Percentiles rank a stretch among this genome's conserved stretches.
phyloP scores from a whole-genome alignment of 2,329 filamentous ascomycete species.

The Lasiodiplodia sp. region DNA sequence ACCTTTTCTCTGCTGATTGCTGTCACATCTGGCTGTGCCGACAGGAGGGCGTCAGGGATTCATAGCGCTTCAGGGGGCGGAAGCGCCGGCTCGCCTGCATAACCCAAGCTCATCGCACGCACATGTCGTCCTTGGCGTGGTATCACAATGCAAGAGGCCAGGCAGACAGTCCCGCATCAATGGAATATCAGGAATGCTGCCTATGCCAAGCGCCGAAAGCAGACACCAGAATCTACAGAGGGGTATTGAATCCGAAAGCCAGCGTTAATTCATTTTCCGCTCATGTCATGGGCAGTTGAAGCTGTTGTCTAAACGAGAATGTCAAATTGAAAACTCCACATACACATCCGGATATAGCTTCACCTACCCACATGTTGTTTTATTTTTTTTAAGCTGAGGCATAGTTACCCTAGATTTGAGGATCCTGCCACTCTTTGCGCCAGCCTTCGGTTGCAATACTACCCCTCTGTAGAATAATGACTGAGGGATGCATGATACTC shows the following conservation, averaged over 20 bases:
- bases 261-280: too few relatives aligned
- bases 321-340: too few relatives aligned
- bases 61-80: neutral
- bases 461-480: too few relatives aligned
- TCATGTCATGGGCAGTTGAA: too few relatives aligned
- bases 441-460: too few relatives aligned
- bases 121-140: neutral
- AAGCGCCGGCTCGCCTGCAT: neutral
- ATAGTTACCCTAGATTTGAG: too few relatives aligned
- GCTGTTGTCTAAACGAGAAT: too few relatives aligned
- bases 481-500: neutral
- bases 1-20: neutral
- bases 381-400: too few relatives aligned
- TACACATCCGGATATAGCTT: too few relatives aligned
- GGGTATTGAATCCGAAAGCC: too few relatives aligned
- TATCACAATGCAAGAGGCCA: neutral
- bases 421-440: too few relatives aligned
- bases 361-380: too few relatives aligned
- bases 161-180: neutral
- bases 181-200: neutral
- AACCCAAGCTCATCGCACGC: neutral
- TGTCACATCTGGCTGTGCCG: neutral
- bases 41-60: neutral
- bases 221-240: neutral
- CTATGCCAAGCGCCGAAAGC: neutral